Conservation (phyloP, 2,329 filamentous ascomycete genomes). For the Paecilomyces sp. region DNA sequence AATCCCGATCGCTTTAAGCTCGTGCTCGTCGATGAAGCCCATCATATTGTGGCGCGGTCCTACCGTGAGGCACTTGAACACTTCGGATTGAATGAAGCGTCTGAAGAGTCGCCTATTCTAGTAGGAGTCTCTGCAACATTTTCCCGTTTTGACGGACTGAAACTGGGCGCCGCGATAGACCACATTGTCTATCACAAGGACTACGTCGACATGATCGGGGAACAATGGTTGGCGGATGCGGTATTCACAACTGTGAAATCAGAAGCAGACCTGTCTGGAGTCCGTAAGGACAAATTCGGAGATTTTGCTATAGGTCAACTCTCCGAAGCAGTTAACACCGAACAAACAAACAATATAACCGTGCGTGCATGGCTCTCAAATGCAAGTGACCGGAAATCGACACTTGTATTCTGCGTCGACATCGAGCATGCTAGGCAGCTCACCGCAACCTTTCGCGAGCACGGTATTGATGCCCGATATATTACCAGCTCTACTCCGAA, state of each 20-base stretch:
- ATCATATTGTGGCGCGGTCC: constrained; percentile 82
- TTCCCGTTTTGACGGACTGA: constrained; percentile 74
- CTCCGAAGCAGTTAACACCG: constrained; percentile 75
- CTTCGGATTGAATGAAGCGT: constrained; percentile 60
- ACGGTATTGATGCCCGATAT: constrained; percentile 75
- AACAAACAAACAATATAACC: constrained; percentile 72
- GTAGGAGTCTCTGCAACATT: constrained; percentile 85
- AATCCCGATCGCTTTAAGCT: constrained; percentile 76
- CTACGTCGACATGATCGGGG: constrained; percentile 73
- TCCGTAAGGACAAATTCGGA: constrained; percentile 58
- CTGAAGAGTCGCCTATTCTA: constrained; percentile 53
- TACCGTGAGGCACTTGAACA: constrained; percentile 72
- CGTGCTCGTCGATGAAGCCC: constrained; percentile 88
- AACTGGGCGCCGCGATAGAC: constrained; percentile 77
- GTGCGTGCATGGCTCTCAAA: constrained; percentile 80
- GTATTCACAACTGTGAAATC: constrained; percentile 88
- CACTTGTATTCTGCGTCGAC: constrained; percentile 91
- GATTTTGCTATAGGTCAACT: constrained; percentile 78
- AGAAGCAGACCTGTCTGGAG: constrained; percentile 67
- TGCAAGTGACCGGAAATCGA: constrained; percentile 67
- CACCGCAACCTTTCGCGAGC: constrained; percentile 65
- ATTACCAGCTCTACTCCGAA: constrained; percentile 77
- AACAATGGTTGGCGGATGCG: constrained; percentile 88
- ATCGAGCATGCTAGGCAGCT: constrained; percentile 70
- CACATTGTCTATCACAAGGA: constrained; percentile 94